phyloP scores from a whole-genome alignment of 805 yeast species.

The Ogataea paraovalis region DNA sequence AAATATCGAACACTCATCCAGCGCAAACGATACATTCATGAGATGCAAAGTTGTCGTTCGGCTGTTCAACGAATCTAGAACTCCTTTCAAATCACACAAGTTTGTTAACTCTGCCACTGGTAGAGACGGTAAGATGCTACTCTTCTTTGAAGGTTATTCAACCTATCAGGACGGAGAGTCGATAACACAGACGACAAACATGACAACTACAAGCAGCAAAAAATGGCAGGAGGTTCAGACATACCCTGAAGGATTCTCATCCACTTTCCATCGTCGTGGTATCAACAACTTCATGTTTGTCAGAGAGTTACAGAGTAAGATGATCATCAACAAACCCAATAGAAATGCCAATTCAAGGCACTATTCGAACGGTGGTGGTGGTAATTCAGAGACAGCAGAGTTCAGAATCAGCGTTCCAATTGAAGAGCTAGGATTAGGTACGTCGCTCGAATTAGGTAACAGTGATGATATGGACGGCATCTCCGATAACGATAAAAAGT shows the following conservation, averaged over 20 bases:
- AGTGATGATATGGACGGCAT: slow-evolving; percentile 13
- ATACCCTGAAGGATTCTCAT: slow-evolving; percentile 47
- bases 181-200: neutral
- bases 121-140: slow-evolving; percentile 29
- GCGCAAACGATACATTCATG: slow-evolving; percentile 26
- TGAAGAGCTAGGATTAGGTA: slow-evolving; percentile 18
- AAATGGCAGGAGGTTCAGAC: slow-evolving; percentile 23
- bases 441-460: slow-evolving; percentile 6
- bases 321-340: slow-evolving; percentile 37
- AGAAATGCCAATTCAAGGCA: neutral
- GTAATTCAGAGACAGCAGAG: slow-evolving; percentile 36
- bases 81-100: slow-evolving; percentile 27
- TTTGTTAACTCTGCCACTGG: slow-evolving; percentile 27
- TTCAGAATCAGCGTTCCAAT: slow-evolving; percentile 40
- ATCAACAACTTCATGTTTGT: slow-evolving; percentile 49
- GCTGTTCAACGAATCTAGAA: slow-evolving; percentile 22
- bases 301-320: slow-evolving; percentile 44
- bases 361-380: slow-evolving; percentile 8
- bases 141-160: slow-evolving; percentile 28
- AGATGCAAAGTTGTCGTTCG: slow-evolving; percentile 25
- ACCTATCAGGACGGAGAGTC: neutral
- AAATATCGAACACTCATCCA: slow-evolving; percentile 14
- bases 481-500: slow-evolving; percentile 4
- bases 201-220: neutral
- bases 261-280: slow-evolving; percentile 46